Conservation (phyloP, 495 filamentous ascomycete genomes). For the Rostrohypoxylon terebratum region DNA sequence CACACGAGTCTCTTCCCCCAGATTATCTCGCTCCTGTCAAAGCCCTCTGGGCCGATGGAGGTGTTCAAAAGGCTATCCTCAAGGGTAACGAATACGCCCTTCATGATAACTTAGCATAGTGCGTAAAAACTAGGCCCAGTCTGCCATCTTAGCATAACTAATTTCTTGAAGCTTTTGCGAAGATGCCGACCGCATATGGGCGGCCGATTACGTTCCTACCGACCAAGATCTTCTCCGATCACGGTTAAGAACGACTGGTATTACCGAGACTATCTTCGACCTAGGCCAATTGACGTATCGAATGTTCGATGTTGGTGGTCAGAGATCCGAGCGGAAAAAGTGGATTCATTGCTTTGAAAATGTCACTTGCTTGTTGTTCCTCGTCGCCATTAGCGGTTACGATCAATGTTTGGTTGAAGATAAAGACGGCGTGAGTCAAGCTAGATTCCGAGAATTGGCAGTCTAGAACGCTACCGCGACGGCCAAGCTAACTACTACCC, state of each 20-base stretch:
- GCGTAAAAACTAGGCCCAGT: too few species aligned
- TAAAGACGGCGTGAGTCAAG: conserved; percentile 85
- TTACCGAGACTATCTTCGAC: conserved; percentile 97
- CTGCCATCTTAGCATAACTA: conserved; percentile 2
- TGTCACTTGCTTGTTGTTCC: conserved; percentile 91
- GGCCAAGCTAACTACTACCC: conserved; percentile 37
- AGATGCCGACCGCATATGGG: conserved; percentile 88
- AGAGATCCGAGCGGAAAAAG: conserved; percentile 97
- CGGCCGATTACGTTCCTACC: conserved; percentile 88
- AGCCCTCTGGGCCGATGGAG: conserved; percentile 83
- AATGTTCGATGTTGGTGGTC: conserved; percentile 99
- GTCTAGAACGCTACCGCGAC: neutral
- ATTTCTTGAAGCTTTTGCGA: conserved; percentile 79
- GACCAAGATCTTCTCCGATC: conserved; percentile 97
- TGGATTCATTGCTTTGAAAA: conserved; percentile 99
- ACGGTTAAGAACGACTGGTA: conserved; percentile 92
- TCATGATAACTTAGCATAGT: conserved; percentile 96
- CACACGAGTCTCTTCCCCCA: conserved; percentile 76
- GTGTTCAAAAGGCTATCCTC: conserved; percentile 85
- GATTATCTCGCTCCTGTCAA: conserved; percentile 82
- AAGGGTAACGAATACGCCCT: conserved; percentile 96
- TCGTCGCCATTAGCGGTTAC: conserved; percentile 96
- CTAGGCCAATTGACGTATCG: conserved; percentile 94
- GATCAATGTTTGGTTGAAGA: conserved; percentile 98
- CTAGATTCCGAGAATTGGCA: neutral